Conservation (phyloP, 306 rosid genomes). For the Cercis canadensis region DNA sequence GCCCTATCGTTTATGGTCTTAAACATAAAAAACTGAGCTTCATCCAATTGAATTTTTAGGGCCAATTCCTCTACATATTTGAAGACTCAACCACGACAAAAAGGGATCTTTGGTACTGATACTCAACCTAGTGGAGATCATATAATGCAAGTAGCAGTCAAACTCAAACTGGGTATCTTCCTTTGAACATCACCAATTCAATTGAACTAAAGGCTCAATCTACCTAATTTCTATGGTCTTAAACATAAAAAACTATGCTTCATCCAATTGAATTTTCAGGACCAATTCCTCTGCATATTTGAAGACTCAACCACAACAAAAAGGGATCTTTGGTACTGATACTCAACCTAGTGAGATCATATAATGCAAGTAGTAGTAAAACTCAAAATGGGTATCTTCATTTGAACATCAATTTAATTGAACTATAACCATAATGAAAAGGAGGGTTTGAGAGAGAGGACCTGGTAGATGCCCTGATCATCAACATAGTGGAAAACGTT, state of each 20-base stretch:
- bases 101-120: neutral
- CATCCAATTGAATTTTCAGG: neutral
- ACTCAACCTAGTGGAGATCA: neutral
- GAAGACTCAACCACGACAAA: neutral
- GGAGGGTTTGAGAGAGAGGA: slow-evolving; percentile 6
- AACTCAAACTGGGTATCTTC: neutral
- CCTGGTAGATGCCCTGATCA: slow-evolving; percentile 58
- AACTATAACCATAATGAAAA: neutral
- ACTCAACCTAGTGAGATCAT: neutral
- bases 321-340: neutral
- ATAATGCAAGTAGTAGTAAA: no score
- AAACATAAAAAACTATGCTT: neutral
- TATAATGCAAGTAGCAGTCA: no score
- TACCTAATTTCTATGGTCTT: no score
- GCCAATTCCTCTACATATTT: neutral
- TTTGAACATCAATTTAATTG: no score
- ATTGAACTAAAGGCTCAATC: no score
- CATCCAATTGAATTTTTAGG: neutral
- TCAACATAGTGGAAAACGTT: slow-evolving; percentile 63
- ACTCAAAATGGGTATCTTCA: neutral
- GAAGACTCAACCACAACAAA: neutral
- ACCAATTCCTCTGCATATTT: neutral
- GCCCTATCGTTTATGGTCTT: no score
- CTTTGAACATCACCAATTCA: neutral
- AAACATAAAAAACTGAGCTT: neutral